Evolutionary conservation across 148 eudicot species (phyloP), one percentile per base, ranked within the genome.

Genomic region (Talinum fruticosum): DNA sequence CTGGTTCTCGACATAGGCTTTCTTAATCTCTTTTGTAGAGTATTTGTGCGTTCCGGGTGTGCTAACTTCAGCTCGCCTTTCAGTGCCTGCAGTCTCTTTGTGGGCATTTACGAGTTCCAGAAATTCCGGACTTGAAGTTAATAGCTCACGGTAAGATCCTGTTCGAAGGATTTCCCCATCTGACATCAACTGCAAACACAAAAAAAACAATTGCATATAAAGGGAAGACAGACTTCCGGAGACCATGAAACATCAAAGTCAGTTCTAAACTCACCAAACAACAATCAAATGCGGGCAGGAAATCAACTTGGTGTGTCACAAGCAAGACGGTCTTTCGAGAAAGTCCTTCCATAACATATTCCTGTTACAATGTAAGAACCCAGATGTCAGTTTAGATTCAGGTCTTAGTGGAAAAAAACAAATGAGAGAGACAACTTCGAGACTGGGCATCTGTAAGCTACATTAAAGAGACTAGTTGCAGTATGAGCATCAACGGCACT

Each of bases 401-500:
- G 0, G 6, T 57, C 64, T 30, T 34, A 44, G 16, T 33, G n/a
- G 34, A 66, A 51, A 65, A 45, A 66, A 51, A 65, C 16, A 29
- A 38, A 33, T 18, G 13, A 71, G 44, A 1, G 13, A 53, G 8
- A 21, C 32, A 51, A n/a, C 30, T 49, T 54, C 23, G 10, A 16
- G 28, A 23, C 28, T 21, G 24, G 7, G 59, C 32, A 24, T 8
- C 24, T 6, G 62, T 37, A 6, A 75, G 73, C 75, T 83, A 95
- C 98, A 80, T 83, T 89, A 78, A 95, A 92, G 75, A 95, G 86
- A 85, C 90, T 92, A 19, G 91, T 83, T 35, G 98, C 97, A 16
- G 98, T 95, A 67, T 95, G 98, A 45, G 98, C 98, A 86, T 95
- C 98, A 47, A 95, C 98, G 51, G 98, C 98, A 72, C 98, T 95